phyloP scores from a whole-genome alignment of 768 basidiomycete species.

The Coprinopsis sp. region DNA sequence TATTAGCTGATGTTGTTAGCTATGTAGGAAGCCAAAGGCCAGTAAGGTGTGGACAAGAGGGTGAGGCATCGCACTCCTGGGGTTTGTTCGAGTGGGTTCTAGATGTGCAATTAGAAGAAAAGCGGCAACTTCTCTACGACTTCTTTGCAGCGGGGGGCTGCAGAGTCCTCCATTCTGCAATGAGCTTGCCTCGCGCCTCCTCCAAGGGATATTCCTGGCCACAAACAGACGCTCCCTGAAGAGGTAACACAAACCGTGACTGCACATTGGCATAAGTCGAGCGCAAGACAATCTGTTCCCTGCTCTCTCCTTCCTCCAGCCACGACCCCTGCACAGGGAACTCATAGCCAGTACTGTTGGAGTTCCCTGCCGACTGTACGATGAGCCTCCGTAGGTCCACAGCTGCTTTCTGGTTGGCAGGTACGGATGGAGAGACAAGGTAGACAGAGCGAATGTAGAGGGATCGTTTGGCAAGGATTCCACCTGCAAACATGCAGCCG shows the following conservation, averaged over 20 bases:
- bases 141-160: not conserved
- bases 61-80: no score
- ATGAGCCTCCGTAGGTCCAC: slow-evolving; percentile 1
- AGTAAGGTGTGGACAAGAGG: no score
- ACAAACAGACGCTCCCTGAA: not conserved
- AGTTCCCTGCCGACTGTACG: slow-evolving; percentile 3
- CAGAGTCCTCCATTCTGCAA: slow-evolving; percentile 2
- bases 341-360: slow-evolving; percentile 3
- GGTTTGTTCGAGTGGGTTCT: no score
- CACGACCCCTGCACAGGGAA: slow-evolving; percentile 2
- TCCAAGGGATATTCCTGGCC: slow-evolving; percentile 2
- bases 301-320: slow-evolving; percentile 5
- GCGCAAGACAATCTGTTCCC: slow-evolving; percentile 1
- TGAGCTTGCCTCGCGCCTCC: slow-evolving; percentile 3
- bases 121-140: no score
- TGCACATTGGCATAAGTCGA: not conserved
- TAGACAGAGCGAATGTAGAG: slow-evolving; percentile 8
- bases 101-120: no score
- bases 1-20: no score
- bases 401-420: not conserved
- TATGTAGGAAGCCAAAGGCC: no score
- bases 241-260: not conserved
- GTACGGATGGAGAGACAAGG: not conserved
- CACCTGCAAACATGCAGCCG: slow-evolving; percentile 10
- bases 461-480: not conserved